Conservation (phyloP, 768 basidiomycete genomes). For the Leccinum uliginosum region DNA sequence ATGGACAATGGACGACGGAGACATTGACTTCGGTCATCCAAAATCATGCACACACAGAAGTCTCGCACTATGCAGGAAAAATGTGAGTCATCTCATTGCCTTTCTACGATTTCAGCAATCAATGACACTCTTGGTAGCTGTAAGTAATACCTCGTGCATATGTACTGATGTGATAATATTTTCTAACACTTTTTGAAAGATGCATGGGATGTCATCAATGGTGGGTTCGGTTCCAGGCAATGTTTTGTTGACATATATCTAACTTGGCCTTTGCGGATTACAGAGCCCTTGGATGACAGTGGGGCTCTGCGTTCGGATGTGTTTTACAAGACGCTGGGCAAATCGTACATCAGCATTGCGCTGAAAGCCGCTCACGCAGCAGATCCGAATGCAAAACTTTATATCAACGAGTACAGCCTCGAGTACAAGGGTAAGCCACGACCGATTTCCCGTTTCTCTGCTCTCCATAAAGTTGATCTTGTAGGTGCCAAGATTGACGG, state of each 20-base stretch:
- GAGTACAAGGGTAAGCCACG: slow-evolving; percentile 19
- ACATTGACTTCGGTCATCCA: slow-evolving; percentile 15
- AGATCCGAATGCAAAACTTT: slow-evolving; percentile 31
- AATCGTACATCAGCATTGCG: slow-evolving; percentile 45
- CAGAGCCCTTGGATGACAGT: slow-evolving; percentile 43
- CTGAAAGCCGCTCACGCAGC: slow-evolving; percentile 32
- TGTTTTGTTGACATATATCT: background rate
- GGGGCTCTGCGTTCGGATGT: slow-evolving; percentile 51
- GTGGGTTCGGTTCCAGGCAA: background rate
- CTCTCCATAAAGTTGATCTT: background rate
- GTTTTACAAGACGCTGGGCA: slow-evolving; percentile 48
- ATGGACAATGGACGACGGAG: slow-evolving; percentile 11
- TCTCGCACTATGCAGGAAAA: slow-evolving; percentile 10
- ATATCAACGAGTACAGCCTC: slow-evolving; percentile 29
- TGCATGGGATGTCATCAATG: slow-evolving; percentile 21
- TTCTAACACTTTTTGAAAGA: slow-evolving; percentile 7
- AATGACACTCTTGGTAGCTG: slow-evolving; percentile 2
- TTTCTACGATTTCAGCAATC: background rate
- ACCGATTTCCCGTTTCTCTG: background rate
- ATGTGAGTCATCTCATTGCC: slow-evolving; percentile 3
- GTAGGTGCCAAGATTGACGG: slow-evolving; percentile 37
- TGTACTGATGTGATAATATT: background rate
- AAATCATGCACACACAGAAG: slow-evolving; percentile 16
- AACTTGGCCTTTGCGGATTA: background rate
- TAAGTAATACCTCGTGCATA: slow-evolving; percentile 4